Evolutionary conservation across 805 yeast species (phyloP).

Genomic region (Spencermartinsiella europaea): DNA sequence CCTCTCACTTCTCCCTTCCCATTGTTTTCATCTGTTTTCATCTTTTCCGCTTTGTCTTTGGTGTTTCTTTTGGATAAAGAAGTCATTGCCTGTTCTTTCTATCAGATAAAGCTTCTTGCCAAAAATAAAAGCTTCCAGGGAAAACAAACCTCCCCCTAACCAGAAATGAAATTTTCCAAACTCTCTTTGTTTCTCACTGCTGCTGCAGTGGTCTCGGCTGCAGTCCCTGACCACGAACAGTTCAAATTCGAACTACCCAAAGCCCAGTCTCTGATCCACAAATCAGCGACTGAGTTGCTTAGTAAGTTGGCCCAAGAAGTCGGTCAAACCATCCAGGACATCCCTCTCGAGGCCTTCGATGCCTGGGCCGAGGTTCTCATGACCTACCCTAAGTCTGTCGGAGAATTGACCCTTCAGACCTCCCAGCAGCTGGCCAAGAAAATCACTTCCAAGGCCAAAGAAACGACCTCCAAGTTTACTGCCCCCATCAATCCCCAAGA

Average conservation of each 20-base stretch:
- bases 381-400: slow-evolving; percentile 27
- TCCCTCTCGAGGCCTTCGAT: slow-evolving; percentile 26
- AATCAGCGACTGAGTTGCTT: background rate
- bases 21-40: too few relatives aligned
- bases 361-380: slow-evolving; percentile 29
- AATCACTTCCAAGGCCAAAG: slow-evolving; percentile 3
- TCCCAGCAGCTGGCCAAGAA: slow-evolving; percentile 5
- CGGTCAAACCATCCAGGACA: slow-evolving; percentile 20
- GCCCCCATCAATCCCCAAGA: slow-evolving; percentile 6
- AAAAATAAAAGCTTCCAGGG: too few relatives aligned
- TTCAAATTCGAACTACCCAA: background rate
- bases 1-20: too few relatives aligned
- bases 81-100: too few relatives aligned
- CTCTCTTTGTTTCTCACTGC: slow-evolving; percentile 1
- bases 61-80: too few relatives aligned
- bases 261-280: background rate
- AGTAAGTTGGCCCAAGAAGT: slow-evolving; percentile 26
- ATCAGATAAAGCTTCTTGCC: too few relatives aligned
- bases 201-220: slow-evolving; percentile 4
- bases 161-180: background rate
- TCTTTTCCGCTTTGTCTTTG: too few relatives aligned
- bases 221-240: slow-evolving; percentile 1
- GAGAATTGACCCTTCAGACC: slow-evolving; percentile 16
- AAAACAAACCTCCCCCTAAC: too few relatives aligned
- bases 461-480: slow-evolving; percentile 3